Evolutionary conservation across 495 filamentous ascomycete species (phyloP).

Genomic region (Talaromyces adpressus): DNA sequence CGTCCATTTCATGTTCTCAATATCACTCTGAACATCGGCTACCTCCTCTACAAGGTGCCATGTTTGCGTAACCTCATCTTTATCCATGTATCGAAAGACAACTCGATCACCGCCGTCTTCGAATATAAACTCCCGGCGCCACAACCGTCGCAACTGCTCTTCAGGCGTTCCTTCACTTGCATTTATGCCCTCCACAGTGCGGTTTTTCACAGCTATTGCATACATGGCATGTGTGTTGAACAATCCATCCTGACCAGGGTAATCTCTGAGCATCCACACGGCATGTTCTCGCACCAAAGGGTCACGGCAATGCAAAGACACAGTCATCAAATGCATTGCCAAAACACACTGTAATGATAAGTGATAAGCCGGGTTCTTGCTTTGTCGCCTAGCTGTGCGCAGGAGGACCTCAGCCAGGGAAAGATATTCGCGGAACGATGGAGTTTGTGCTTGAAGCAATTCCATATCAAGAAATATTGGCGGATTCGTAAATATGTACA

Average conservation of each 20-base stretch:
- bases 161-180: neutral
- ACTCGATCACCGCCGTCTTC: neutral
- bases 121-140: conserved; percentile 2
- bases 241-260: conserved; percentile 3
- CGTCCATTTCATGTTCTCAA: neutral
- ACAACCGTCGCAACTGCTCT: neutral
- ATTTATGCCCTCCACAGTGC: neutral
- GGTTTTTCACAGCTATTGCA: neutral
- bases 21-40: neutral
- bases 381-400: neutral
- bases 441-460: neutral
- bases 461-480: neutral
- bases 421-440: neutral
- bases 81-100: conserved; percentile 1
- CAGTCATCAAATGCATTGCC: neutral
- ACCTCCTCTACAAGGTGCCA: conserved; percentile 1
- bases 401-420: neutral
- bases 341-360: conserved; percentile 1
- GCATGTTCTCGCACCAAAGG: neutral
- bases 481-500: neutral
- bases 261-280: conserved; percentile 2
- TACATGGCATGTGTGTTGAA: neutral
- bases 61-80: neutral
- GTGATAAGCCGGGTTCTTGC: neutral
- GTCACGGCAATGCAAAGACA: neutral